These are phyloP conservation scores for Cystobasidium sp. DNA, from an alignment of 1,284 basidiomycete genomes.

Conservation along the genomic window DNA sequence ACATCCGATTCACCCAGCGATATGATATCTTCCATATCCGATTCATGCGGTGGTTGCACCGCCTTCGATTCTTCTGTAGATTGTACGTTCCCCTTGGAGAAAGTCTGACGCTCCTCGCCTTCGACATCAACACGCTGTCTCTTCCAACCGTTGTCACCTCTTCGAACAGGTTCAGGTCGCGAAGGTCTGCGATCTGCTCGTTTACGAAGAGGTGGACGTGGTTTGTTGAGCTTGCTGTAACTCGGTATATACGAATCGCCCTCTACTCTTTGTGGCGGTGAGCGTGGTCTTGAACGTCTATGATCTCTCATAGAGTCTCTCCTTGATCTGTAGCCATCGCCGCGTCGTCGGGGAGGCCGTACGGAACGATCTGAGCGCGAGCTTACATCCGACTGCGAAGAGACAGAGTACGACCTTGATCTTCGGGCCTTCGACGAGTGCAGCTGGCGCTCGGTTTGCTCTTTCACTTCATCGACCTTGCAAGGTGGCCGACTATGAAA, in stretches of 20 bases:
- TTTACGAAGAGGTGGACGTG: not conserved
- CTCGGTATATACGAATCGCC: conserved; percentile 31
- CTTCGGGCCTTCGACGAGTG: not conserved
- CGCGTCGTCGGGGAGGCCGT: not conserved
- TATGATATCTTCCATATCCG: conserved; percentile 29
- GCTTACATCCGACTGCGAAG: not conserved
- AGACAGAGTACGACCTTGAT: not conserved
- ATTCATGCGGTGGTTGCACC: not conserved
- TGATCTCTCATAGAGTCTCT: too few relatives aligned
- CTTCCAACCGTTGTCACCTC: conserved; percentile 1
- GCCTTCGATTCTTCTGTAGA: not conserved
- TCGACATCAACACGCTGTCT: not conserved
- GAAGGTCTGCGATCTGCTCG: conserved; percentile 10
- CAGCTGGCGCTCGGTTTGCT: not conserved
- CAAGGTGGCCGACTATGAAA: conserved; percentile 30
- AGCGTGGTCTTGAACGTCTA: not conserved
- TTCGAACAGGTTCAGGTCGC: not conserved
- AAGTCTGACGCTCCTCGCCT: not conserved
- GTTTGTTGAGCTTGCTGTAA: conserved; percentile 20
- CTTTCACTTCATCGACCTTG: conserved; percentile 3
- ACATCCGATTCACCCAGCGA: conserved; percentile 34
- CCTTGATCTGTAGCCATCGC: too few relatives aligned
- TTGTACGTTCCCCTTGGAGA: not conserved
- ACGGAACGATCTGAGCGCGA: not conserved
- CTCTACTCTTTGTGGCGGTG: not conserved